Evolutionary conservation across 768 basidiomycete species (phyloP).

Genomic region (Cubamyces lactineus): DNA sequence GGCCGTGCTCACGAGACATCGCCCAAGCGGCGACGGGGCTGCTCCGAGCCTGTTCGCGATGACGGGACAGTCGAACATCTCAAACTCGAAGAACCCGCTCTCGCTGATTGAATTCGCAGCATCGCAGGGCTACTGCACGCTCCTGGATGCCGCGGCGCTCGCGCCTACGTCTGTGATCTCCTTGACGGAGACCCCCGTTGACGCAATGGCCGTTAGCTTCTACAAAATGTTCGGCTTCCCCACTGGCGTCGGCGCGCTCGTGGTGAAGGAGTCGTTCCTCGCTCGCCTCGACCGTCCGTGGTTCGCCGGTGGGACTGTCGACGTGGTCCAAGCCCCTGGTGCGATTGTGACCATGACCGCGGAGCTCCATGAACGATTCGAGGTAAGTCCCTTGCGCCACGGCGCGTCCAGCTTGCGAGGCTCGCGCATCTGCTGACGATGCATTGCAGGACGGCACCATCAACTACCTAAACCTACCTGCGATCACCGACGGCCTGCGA

Average conservation of each 20-base stretch:
- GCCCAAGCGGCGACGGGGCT: constrained; percentile 47
- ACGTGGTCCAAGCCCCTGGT: constrained; percentile 84
- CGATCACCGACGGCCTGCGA: constrained; percentile 77
- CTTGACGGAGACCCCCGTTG: constrained; percentile 65
- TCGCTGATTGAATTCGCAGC: constrained; percentile 66
- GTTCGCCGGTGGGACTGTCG: constrained; percentile 85
- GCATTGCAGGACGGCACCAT: constrained; percentile 77
- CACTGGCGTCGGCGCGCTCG: constrained; percentile 79
- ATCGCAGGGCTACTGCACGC: constrained; percentile 68
- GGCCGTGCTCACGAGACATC: constrained; percentile 57
- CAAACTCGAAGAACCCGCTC: constrained; percentile 72
- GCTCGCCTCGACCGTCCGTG: constrained; percentile 67
- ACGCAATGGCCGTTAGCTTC: constrained; percentile 83
- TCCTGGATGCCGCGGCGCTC: constrained; percentile 84
- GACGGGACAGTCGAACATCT: constrained; percentile 82
- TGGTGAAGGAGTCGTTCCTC: constrained; percentile 74
- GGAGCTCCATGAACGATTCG: constrained; percentile 73
- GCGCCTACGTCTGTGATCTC: constrained; percentile 74
- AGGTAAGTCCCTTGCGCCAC: constrained; percentile 48
- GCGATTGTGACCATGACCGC: constrained; percentile 61
- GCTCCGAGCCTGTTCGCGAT: constrained; percentile 69
- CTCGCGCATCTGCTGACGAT: constrained; percentile 20
- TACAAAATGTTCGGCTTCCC: constrained; percentile 93
- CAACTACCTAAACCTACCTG: constrained; percentile 76
- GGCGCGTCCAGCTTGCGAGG: not conserved